Conservation (phyloP, 108 stramenopile genomes). For the Aureococcus anophagefferens region DNA sequence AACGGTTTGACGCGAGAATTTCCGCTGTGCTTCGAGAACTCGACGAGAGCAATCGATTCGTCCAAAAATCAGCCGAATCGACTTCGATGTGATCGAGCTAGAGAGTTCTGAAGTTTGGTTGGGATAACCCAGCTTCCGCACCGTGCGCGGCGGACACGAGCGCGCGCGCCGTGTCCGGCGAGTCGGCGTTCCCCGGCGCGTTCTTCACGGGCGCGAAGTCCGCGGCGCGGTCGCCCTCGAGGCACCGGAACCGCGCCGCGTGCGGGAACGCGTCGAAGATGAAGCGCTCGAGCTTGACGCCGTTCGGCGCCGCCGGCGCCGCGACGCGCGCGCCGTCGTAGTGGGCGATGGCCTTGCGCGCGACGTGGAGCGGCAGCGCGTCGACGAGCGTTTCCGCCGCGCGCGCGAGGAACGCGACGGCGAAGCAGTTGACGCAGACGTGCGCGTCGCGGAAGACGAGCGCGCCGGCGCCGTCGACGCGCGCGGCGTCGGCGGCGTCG, state of each 20-base stretch:
- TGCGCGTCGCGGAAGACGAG: neutral
- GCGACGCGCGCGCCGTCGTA: neutral
- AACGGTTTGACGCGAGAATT: too few relatives aligned
- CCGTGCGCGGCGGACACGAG: too few relatives aligned
- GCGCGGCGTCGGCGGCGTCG: conserved; percentile 57
- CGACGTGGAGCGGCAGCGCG: neutral
- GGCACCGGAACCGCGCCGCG: neutral
- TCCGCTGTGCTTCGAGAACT: too few relatives aligned
- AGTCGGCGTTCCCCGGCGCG: neutral
- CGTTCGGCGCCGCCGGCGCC: neutral
- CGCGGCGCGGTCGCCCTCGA: neutral
- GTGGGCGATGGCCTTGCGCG: neutral
- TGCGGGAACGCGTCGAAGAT: neutral
- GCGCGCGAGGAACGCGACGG: neutral
- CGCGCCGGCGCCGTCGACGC: conserved; percentile 28
- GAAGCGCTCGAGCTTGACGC: neutral
- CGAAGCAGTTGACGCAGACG: neutral
- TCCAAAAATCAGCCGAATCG: too few relatives aligned
- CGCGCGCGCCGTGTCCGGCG: conserved; percentile 44
- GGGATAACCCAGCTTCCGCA: too few relatives aligned
- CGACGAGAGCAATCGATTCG: too few relatives aligned
- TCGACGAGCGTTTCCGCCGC: neutral
- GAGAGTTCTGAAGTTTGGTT: too few relatives aligned
- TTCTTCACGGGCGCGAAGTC: neutral
- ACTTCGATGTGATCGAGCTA: too few relatives aligned